Evolutionary conservation across 495 filamentous ascomycete species (phyloP).

Genomic region (Penicillium canescens): DNA sequence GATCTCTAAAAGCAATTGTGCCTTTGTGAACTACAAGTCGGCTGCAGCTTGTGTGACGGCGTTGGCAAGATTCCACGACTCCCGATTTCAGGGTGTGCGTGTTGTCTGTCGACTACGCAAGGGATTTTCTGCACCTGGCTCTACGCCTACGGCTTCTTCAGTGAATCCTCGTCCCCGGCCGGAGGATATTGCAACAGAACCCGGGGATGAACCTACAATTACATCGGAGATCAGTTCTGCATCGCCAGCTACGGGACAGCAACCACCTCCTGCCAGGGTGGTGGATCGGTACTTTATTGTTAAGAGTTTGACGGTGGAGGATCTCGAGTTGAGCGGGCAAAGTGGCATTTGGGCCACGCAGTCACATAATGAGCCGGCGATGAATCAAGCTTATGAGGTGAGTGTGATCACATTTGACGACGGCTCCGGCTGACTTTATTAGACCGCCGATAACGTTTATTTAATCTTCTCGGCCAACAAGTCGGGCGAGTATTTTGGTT

Average conservation of each 20-base stretch:
- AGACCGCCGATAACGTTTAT: conserved; percentile 87
- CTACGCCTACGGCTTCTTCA: conserved; percentile 11
- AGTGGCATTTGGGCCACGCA: conserved; percentile 95
- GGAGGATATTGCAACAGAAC: conserved; percentile 3
- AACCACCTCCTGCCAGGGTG: conserved; percentile 33
- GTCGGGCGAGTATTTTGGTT: conserved; percentile 96
- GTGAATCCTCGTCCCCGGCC: neutral
- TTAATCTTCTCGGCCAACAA: conserved; percentile 98
- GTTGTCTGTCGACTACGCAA: conserved; percentile 90
- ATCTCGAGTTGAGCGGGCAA: conserved; percentile 85
- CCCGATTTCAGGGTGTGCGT: conserved; percentile 80
- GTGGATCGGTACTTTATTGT: conserved; percentile 84
- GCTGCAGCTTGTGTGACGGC: conserved; percentile 76
- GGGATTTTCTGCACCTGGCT: conserved; percentile 40
- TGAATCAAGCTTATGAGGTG: conserved; percentile 88
- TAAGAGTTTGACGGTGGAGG: conserved; percentile 93
- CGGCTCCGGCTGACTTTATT: conserved; percentile 1
- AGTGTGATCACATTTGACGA: conserved; percentile 22
- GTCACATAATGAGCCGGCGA: conserved; percentile 78
- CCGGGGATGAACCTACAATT: neutral
- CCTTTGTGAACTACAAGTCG: conserved; percentile 93
- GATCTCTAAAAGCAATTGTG: conserved; percentile 97
- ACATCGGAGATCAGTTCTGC: neutral
- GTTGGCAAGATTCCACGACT: conserved; percentile 85
- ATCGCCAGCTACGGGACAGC: conserved; percentile 2